These are phyloP conservation scores for Colletotrichum lindemuthianum DNA, from an alignment of 2,329 filamentous ascomycete genomes.

Conservation along the genomic window DNA sequence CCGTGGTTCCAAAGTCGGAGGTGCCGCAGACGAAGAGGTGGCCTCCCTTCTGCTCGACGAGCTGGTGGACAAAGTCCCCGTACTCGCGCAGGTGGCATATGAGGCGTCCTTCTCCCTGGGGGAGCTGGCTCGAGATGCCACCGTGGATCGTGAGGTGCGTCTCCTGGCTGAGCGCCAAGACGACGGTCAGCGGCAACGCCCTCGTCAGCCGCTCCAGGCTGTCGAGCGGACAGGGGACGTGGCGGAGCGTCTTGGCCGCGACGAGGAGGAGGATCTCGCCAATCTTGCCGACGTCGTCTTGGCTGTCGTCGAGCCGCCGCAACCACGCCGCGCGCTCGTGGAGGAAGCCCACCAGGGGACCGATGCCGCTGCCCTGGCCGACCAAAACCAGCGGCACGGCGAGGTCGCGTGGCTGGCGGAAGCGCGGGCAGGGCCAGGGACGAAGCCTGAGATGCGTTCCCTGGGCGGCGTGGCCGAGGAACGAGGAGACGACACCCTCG, in stretches of 20 bases:
- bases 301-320: background rate
- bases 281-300: background rate
- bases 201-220: conserved; percentile 19
- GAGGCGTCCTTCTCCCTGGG: conserved; percentile 1
- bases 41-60: conserved; percentile 13
- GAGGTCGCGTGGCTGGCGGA: conserved; percentile 26
- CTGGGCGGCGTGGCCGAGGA: conserved; percentile 10
- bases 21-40: conserved; percentile 31
- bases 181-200: conserved; percentile 12
- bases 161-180: conserved; percentile 27
- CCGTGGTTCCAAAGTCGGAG: conserved; percentile 25
- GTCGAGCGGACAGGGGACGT: conserved; percentile 23
- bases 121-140: conserved; percentile 12
- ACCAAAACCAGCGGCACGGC: conserved; percentile 20
- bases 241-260: conserved; percentile 21
- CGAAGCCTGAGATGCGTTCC: conserved; percentile 24
- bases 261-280: conserved; percentile 23
- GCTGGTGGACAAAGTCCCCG: conserved; percentile 1
- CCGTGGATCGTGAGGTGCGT: conserved; percentile 18
- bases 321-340: conserved; percentile 18
- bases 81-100: conserved; percentile 18
- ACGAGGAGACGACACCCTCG: conserved; percentile 25
- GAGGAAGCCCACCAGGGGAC: conserved; percentile 26
- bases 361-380: conserved; percentile 19
- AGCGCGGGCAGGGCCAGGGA: conserved; percentile 22